Conservation (phyloP, 371 early-diverging fungal species). For the Fennellomyces sp. region DNA sequence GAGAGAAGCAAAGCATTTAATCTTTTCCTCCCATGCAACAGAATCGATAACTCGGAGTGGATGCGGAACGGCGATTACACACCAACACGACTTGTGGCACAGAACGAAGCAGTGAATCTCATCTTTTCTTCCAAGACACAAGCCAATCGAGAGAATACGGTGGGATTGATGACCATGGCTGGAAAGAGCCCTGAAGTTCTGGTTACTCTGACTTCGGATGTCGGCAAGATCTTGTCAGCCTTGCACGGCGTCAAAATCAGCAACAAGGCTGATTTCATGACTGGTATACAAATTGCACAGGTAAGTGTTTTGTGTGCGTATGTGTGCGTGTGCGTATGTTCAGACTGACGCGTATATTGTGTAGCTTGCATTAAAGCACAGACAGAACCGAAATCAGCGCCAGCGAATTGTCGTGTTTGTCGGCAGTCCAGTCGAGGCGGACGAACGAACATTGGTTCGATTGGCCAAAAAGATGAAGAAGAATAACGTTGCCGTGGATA, state of each 20-base stretch:
- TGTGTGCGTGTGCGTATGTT: too few relatives aligned
- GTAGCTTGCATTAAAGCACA: constrained; percentile 94
- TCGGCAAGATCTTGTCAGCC: constrained; percentile 89
- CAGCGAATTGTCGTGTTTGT: constrained; percentile 96
- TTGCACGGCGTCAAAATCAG: constrained; percentile 80
- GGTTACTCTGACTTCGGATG: constrained; percentile 88
- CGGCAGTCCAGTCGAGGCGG: constrained; percentile 84
- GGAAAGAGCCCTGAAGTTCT: constrained; percentile 97
- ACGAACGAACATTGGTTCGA: constrained; percentile 85
- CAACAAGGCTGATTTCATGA: constrained; percentile 78
- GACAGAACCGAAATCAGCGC: constrained; percentile 94
- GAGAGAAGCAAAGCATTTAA: not conserved
- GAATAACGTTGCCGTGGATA: constrained; percentile 95
- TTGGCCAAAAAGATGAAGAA: constrained; percentile 96
- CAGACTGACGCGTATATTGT: too few relatives aligned
- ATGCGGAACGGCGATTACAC: constrained; percentile 99
- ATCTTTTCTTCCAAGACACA: constrained; percentile 93
- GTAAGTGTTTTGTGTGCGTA: too few relatives aligned
- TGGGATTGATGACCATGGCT: constrained; percentile 96
- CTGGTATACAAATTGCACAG: constrained; percentile 95
- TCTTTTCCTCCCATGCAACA: constrained; percentile 24
- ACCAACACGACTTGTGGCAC: constrained; percentile 93
- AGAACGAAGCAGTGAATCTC: constrained; percentile 93
- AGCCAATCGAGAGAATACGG: constrained; percentile 94
- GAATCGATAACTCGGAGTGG: constrained; percentile 99